Percentiles rank a stretch among this genome's conserved stretches.
Conservation (phyloP, 176 grass and related monocot species). For the Zoysia pacifica region DNA sequence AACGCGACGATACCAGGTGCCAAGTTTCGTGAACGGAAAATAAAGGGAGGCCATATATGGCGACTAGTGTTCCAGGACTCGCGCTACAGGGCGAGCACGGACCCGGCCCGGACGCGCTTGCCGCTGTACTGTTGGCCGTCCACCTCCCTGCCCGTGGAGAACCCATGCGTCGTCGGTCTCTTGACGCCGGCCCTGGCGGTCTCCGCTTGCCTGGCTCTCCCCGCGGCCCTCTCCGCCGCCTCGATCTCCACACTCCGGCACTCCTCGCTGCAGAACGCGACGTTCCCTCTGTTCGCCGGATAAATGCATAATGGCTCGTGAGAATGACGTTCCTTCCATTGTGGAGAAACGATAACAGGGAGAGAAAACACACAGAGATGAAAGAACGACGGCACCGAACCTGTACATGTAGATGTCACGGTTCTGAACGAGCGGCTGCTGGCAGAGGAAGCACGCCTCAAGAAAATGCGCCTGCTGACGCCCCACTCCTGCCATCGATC, state of each 20-base stretch:
- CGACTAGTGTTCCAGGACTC: background rate
- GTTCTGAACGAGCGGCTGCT: conserved; percentile 54
- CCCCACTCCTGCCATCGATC: conserved; percentile 10
- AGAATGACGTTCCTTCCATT: background rate
- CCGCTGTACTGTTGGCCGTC: conserved; percentile 21
- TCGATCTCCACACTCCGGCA: conserved; percentile 48
- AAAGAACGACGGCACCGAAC: background rate
- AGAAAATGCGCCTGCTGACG: conserved; percentile 47
- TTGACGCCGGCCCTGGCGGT: background rate
- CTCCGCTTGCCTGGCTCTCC: background rate
- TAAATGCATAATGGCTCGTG: background rate
- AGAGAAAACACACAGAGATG: background rate
- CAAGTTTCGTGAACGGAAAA: too few species aligned
- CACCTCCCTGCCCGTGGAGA: background rate
- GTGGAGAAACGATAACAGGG: background rate
- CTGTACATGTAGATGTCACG: conserved; percentile 94
- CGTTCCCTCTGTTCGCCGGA: conserved; percentile 40
- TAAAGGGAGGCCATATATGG: too few species aligned
- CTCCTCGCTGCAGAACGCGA: conserved; percentile 52
- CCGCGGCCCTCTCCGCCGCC: conserved; percentile 28
- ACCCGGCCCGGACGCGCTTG: conserved; percentile 21
- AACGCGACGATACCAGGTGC: background rate
- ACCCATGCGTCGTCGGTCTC: conserved; percentile 8
- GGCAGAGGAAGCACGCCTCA: conserved; percentile 73
- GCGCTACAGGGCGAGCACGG: conserved; percentile 17